Conservation (phyloP, 2,329 filamentous ascomycete species). For the Trichoderma sp. region DNA sequence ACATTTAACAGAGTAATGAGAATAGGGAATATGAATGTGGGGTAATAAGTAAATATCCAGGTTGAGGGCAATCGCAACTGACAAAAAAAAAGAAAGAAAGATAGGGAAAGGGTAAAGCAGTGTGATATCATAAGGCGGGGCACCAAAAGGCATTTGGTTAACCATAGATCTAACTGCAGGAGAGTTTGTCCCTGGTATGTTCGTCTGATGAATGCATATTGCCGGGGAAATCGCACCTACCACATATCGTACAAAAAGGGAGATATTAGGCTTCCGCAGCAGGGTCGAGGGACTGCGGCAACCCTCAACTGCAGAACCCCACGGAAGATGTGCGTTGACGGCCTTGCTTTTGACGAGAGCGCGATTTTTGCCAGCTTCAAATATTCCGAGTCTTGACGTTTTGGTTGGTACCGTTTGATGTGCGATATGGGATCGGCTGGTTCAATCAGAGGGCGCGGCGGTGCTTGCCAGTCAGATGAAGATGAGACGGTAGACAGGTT, state of each 20-base stretch:
- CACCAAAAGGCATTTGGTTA: neutral
- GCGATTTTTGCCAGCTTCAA: neutral
- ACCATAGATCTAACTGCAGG: neutral
- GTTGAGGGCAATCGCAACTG: neutral
- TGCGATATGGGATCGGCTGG: neutral
- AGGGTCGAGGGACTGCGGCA: neutral
- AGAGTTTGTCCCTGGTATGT: neutral
- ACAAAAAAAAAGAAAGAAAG: neutral
- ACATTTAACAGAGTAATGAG: neutral
- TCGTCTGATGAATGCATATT: neutral
- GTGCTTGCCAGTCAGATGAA: neutral
- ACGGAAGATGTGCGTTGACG: neutral
- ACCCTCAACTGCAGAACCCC: neutral
- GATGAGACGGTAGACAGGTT: neutral
- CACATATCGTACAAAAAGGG: constrained; percentile 18
- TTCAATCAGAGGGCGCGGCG: neutral
- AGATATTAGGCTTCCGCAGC: neutral
- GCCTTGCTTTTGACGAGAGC: neutral
- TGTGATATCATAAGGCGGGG: neutral
- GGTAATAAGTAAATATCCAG: neutral
- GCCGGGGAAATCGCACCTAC: constrained; percentile 4
- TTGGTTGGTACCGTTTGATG: neutral
- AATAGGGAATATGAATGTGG: neutral
- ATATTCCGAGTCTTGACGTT: neutral
- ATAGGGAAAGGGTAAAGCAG: neutral